Base-by-base conservation (phyloP, 345 rosid genomes). In the Sonneratia caseolaris region DNA sequence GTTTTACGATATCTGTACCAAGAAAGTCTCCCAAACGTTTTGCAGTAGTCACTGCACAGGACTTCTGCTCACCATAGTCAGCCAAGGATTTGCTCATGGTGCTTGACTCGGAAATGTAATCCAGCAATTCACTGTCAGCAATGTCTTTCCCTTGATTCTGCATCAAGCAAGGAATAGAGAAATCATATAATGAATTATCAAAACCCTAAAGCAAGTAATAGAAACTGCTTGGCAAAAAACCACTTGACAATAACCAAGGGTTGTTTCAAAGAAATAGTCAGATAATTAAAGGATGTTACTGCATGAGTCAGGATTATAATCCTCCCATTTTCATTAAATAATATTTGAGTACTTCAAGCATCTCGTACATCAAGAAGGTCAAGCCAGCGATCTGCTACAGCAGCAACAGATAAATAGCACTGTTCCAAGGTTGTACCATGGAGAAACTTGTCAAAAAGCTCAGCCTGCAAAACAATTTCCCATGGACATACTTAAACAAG, bases 21-120 rank as follows among this genome's bases (percentile, higher is more conserved):
- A 94, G 96, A 87, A 94, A 94, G 77, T 94, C 85, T 74, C 97
- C 90, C 72, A 94, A 87, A 70, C 98, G 98, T 75, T 81, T 90
- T 69, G 98, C 98, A 51, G 98, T 94, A 71, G 98, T 94, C 79
- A 94, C 95, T 72, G 97, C 96, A 88, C 97, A 94, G 71, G 98
- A 94, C 83, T 91, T 94, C 73, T 94, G 97, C 55, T 81, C 85
- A 72, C 98, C 98, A 75, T 94, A 94, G 64, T 94, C 98, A n/a
- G 82, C 90, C 79, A 94, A 82, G 37, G 98, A 91, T 80, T 90
- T 94, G 91, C 98, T 94, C 98, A 94, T 91, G 79, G 98, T 94
- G 85, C 98, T 94, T 69, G 98, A 94, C 82, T 94, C 98, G 67
- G 98, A 91, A 81, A 94, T 91, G 79, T 90, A 94, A 81, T 91